These are phyloP conservation scores for Solanum chiquidenum DNA, from an alignment of 257 asterid genomes.

Conservation along the genomic window DNA sequence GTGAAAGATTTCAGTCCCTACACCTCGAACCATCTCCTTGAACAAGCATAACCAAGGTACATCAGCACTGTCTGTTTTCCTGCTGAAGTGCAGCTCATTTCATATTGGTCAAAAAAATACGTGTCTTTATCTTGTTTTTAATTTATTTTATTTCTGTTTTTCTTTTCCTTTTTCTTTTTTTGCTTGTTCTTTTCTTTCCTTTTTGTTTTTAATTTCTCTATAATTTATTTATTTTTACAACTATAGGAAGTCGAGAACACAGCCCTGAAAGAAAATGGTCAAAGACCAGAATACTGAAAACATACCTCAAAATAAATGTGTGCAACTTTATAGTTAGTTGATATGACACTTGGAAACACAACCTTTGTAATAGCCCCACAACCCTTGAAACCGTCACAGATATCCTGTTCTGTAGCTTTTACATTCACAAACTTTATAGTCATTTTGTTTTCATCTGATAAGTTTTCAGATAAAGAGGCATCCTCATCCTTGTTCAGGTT, in stretches of 20 bases:
- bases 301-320: slow-evolving; percentile 40
- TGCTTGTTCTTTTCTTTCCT: not conserved
- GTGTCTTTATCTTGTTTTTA: not conserved
- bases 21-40: not conserved
- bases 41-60: not conserved
- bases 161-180: not conserved
- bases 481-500: slow-evolving; percentile 8
- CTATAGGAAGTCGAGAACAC: not conserved
- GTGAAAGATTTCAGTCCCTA: not conserved
- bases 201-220: not conserved
- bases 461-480: not conserved
- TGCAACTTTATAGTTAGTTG: slow-evolving; percentile 18
- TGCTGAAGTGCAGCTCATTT: not conserved
- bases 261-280: not conserved
- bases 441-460: slow-evolving; percentile 20
- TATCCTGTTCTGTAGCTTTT: not conserved
- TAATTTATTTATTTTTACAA: not conserved
- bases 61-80: not conserved
- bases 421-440: slow-evolving; percentile 25
- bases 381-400: not conserved
- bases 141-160: not conserved
- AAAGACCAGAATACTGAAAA: not conserved
- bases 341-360: slow-evolving; percentile 10
- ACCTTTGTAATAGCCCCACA: slow-evolving; percentile 34
- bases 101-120: not conserved